A percentile compares a stretch with the other conserved stretches of the same genome.
These are phyloP conservation scores for Pseudovirgaria hyperparasitica DNA, from an alignment of 2,329 filamentous ascomycete species.

Conservation along the genomic window DNA sequence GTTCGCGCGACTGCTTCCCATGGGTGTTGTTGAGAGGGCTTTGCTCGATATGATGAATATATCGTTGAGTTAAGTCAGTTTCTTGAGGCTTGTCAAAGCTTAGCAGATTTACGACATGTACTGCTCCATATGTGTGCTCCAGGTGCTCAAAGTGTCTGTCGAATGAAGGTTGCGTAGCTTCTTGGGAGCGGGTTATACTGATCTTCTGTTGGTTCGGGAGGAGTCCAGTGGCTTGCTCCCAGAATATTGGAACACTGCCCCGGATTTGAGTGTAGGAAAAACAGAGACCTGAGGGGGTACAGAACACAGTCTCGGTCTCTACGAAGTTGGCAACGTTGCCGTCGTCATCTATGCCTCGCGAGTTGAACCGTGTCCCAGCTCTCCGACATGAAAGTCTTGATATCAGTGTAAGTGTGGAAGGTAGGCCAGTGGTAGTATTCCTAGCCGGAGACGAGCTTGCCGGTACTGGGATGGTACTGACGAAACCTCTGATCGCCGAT, in stretches of 20 bases:
- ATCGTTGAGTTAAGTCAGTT: slow-evolving; percentile 67
- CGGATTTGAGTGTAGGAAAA: slow-evolving; percentile 92
- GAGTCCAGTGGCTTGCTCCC: slow-evolving; percentile 84
- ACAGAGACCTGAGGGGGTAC: slow-evolving; percentile 61
- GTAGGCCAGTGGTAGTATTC: slow-evolving; percentile 53
- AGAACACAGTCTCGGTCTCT: slow-evolving; percentile 91
- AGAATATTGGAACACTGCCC: slow-evolving; percentile 90
- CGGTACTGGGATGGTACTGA: slow-evolving; percentile 73
- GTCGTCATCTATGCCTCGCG: slow-evolving; percentile 94
- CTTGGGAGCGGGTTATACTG: slow-evolving; percentile 70
- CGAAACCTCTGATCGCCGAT: slow-evolving; percentile 88
- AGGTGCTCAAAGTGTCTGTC: slow-evolving; percentile 89
- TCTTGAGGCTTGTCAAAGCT: slow-evolving; percentile 81
- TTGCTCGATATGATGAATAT: slow-evolving; percentile 61
- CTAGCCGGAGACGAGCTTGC: slow-evolving; percentile 60
- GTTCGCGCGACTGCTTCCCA: slow-evolving; percentile 46
- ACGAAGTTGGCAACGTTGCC: slow-evolving; percentile 97
- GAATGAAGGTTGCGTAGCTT: slow-evolving; percentile 89
- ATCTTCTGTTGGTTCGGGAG: slow-evolving; percentile 93
- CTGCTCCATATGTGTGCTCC: slow-evolving; percentile 73
- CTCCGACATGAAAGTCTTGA: slow-evolving; percentile 81
- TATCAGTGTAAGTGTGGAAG: slow-evolving; percentile 77
- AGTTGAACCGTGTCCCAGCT: slow-evolving; percentile 91
- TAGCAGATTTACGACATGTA: slow-evolving; percentile 89
- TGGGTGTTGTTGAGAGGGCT: slow-evolving; percentile 54